A percentile compares a stretch with the other conserved stretches of the same genome.
Conservation (phyloP, 148 eudicot genomes). For the Vaccinium myrtillus region DNA sequence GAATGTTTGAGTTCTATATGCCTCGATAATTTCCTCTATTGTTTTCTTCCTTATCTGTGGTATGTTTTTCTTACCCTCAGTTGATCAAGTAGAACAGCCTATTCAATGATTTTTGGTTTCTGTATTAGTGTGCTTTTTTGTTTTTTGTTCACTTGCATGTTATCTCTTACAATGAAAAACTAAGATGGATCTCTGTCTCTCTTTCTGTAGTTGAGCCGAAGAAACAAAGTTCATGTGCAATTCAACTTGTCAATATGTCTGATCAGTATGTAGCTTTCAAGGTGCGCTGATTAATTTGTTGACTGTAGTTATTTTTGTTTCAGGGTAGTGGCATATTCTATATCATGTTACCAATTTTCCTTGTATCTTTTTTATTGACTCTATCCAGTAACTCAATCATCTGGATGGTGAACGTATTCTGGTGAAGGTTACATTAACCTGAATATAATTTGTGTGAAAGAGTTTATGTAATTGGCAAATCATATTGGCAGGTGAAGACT, state of each 20-base stretch:
- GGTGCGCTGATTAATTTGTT: conserved; percentile 34
- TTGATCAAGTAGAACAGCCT: not conserved
- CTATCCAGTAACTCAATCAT: not conserved
- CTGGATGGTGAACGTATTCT: not conserved
- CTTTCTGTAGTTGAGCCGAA: conserved; percentile 60
- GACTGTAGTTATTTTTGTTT: not conserved
- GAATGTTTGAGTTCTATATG: not conserved
- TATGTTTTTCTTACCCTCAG: conserved; percentile 12
- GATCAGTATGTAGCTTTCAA: conserved; percentile 65
- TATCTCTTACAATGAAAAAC: not conserved
- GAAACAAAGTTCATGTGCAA: conserved; percentile 67
- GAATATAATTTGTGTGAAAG: not conserved
- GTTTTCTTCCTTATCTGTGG: not conserved
- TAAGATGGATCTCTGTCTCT: not conserved
- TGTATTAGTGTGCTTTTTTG: not conserved
- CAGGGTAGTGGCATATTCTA: not conserved
- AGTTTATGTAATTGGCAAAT: conserved; percentile 13
- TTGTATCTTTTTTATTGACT: not conserved
- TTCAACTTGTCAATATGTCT: conserved; percentile 55
- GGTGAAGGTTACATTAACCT: not conserved
- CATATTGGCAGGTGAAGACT: conserved; percentile 62
- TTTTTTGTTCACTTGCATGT: not conserved
- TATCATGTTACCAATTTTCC: not conserved
- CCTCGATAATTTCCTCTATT: not conserved
- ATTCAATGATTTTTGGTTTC: not conserved